Evolutionary conservation across 2,329 filamentous ascomycete species (phyloP), one percentile per base, ranked within the genome.

Genomic region (Thermochaetoides dissita): DNA sequence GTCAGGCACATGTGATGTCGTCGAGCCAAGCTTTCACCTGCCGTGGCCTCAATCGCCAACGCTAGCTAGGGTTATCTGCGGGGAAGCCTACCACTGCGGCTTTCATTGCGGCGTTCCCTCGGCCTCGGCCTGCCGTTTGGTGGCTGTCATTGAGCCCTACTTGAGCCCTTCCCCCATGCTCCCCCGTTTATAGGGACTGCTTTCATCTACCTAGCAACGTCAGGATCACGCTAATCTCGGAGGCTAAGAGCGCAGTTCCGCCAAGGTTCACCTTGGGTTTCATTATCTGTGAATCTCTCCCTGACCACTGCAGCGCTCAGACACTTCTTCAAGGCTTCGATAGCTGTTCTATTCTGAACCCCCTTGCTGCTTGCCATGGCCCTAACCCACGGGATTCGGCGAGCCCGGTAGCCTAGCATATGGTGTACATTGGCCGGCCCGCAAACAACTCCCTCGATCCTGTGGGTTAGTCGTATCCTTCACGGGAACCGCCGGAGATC

Each of bases 341-440:
- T 55, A 55, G 56, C 54, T 60, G 56, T 65, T 66, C 63, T 61
- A 57, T 65, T 60, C 44, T 44, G 61, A 55, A 50, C 32, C 39
- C 37, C 34, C 40, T 36, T 35, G 30, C 50, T 49, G 40, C 44
- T 41, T 29, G 6, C n/a, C 12, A 17, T 12, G 17, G 17, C 17
- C 17, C 17, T 24, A 24, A 24, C 17, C 17, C 17, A 24, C 35
- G 34, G 45, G 48, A 48, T 36, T 46, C 58, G 55, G 57, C 46
- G 46, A 53, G 49, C 38, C 57, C 48, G 55, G 41, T 39, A 48
- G 41, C 28, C 37, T 33, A 37, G 39, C 39, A 36, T 11, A 7
- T 37, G 10, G 30, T 37, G 34, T 10, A 12, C 11, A 32, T 11
- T 34, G 17, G 17, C 17, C 17, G 17, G 17, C 17, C 5, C 17